Conservation (phyloP, 495 filamentous ascomycete genomes). For the Aspergillus nidulans region DNA sequence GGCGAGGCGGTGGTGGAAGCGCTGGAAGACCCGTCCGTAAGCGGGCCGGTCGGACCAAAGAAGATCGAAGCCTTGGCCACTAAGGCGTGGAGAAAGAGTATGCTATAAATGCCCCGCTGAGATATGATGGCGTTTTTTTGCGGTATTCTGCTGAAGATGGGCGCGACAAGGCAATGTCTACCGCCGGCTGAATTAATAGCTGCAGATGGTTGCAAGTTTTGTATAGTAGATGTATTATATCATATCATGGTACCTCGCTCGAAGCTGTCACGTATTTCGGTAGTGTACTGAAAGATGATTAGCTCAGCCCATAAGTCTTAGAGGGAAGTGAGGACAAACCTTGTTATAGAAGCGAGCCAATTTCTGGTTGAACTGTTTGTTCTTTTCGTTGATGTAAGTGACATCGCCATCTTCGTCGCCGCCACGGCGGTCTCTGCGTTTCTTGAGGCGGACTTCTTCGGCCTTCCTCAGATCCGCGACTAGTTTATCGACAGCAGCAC, state of each 20-base stretch:
- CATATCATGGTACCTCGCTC: slow-evolving; percentile 81
- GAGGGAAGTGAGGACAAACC: slow-evolving; percentile 37
- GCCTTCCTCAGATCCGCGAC: slow-evolving; percentile 83
- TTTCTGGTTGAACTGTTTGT: slow-evolving; percentile 99
- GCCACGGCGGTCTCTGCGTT: slow-evolving; percentile 70
- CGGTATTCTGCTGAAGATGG: background rate
- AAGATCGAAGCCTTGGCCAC: slow-evolving; percentile 69
- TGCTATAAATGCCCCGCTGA: slow-evolving; percentile 53
- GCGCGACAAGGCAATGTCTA: background rate
- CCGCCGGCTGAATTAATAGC: background rate
- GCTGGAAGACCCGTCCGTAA: slow-evolving; percentile 62
- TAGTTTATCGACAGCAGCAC: slow-evolving; percentile 83
- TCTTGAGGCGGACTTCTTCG: slow-evolving; percentile 79
- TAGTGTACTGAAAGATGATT: slow-evolving; percentile 66
- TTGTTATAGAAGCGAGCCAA: slow-evolving; percentile 94
- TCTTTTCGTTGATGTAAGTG: slow-evolving; percentile 99
- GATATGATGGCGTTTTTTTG: background rate
- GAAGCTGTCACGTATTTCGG: slow-evolving; percentile 95
- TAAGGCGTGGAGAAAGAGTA: slow-evolving; percentile 73
- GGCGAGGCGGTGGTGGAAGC: slow-evolving; percentile 81
- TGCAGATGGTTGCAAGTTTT: background rate
- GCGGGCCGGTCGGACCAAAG: slow-evolving; percentile 62
- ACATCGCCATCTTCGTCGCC: slow-evolving; percentile 80
- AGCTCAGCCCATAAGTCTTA: slow-evolving; percentile 20
- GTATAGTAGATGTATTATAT: slow-evolving; percentile 15